Evolutionary conservation across 768 basidiomycete genomes (phyloP).

Genomic region (Tephrocybe sp.): DNA sequence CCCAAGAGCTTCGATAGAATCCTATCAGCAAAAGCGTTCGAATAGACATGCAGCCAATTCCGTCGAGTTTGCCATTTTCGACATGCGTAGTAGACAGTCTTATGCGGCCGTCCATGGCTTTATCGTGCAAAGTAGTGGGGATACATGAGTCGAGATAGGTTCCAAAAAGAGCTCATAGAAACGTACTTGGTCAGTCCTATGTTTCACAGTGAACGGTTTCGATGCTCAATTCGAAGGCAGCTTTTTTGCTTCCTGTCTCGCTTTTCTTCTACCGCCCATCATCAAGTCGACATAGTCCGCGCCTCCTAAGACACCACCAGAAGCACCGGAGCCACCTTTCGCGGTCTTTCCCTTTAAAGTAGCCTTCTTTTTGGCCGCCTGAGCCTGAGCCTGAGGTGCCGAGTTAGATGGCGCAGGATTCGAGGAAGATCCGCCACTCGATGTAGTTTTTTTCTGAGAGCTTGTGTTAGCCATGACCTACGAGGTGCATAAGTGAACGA

Average conservation of each 20-base stretch:
- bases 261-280: slow-evolving; percentile 70
- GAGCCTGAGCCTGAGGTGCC: slow-evolving; percentile 34
- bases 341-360: slow-evolving; percentile 43
- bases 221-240: slow-evolving; percentile 33
- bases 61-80: no score
- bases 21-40: no score
- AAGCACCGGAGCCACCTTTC: slow-evolving; percentile 20
- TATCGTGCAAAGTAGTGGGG: no score
- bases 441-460: slow-evolving; percentile 40
- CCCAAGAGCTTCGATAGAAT: no score
- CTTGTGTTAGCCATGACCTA: slow-evolving; percentile 4
- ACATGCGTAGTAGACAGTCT: no score
- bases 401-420: slow-evolving; percentile 15
- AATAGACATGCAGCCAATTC: no score
- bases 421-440: slow-evolving; percentile 19
- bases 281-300: slow-evolving; percentile 77
- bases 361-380: slow-evolving; percentile 50
- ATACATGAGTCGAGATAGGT: no score
- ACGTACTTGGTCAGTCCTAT: no score
- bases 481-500: not conserved
- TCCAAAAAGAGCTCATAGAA: no score
- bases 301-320: slow-evolving; percentile 56
- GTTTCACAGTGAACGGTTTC: no score
- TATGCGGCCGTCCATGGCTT: no score
- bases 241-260: slow-evolving; percentile 64